These are phyloP conservation scores for Boletellus ananas DNA, from an alignment of 768 basidiomycete genomes.

Conservation along the genomic window DNA sequence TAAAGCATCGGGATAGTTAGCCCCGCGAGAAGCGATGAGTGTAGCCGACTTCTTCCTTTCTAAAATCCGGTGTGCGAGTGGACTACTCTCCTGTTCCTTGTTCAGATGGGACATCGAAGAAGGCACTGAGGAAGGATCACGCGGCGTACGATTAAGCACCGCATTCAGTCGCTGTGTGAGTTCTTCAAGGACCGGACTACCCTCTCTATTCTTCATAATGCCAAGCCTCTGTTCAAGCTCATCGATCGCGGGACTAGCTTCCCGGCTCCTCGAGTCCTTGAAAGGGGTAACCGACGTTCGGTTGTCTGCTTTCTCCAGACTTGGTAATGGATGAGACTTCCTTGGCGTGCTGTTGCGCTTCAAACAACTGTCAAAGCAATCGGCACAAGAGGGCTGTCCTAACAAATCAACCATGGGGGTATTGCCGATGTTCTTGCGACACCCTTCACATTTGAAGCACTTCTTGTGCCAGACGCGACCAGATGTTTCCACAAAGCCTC, in stretches of 20 bases:
- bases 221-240: constrained; percentile 62
- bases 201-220: constrained; percentile 49
- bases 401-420: constrained; percentile 80
- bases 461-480: constrained; percentile 76
- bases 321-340: constrained; percentile 37
- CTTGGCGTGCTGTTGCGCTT: constrained; percentile 44
- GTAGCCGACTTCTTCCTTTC: constrained; percentile 19
- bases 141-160: constrained; percentile 35
- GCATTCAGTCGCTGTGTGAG: constrained; percentile 43
- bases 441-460: constrained; percentile 75
- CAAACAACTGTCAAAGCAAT: constrained; percentile 78
- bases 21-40: constrained; percentile 3
- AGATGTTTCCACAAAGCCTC: constrained; percentile 68
- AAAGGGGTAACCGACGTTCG: constrained; percentile 47
- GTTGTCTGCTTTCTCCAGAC: constrained; percentile 24
- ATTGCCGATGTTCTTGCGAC: constrained; percentile 68
- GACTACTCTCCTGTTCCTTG: constrained; percentile 25
- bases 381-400: constrained; percentile 72
- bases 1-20: constrained; percentile 1
- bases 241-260: constrained; percentile 59
- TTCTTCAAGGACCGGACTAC: constrained; percentile 53
- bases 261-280: constrained; percentile 41
- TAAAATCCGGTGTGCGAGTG: constrained; percentile 23
- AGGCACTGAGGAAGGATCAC: constrained; percentile 26
- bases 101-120: constrained; percentile 17